Percentiles rank a stretch among this genome's conserved stretches.
Evolutionary conservation across 129 eudicot genomes (phyloP).

Genomic region (Mikania micrantha): DNA sequence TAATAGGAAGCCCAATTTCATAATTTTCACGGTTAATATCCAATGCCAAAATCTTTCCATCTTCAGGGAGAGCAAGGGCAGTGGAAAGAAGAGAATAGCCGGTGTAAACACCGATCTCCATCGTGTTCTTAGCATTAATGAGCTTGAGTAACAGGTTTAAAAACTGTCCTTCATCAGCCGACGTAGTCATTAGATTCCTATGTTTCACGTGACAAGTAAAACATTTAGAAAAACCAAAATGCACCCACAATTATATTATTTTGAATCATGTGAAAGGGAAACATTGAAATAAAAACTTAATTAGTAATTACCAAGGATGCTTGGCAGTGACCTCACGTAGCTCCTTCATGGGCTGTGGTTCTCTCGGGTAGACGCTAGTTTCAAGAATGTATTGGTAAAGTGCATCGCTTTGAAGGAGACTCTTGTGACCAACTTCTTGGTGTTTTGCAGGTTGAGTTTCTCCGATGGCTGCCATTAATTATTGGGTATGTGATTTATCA

Average conservation of each 20-base stretch:
- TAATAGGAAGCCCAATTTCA: too few relatives aligned
- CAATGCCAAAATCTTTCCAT: slow-evolving; percentile 42
- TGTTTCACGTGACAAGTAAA: not conserved
- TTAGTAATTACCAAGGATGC: slow-evolving; percentile 31
- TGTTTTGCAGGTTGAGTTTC: slow-evolving; percentile 31
- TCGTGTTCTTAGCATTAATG: too few relatives aligned
- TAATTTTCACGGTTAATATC: too few relatives aligned
- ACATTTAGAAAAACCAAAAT: not conserved
- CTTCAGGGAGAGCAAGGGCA: slow-evolving; percentile 49
- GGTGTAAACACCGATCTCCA: too few relatives aligned
- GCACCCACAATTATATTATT: not conserved
- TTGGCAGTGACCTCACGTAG: too few relatives aligned
- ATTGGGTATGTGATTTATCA: not conserved
- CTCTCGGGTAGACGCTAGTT: slow-evolving; percentile 50
- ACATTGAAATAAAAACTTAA: not conserved
- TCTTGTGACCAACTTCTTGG: slow-evolving; percentile 63
- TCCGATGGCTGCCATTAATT: slow-evolving; percentile 23
- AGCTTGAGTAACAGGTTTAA: too few relatives aligned
- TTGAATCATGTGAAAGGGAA: not conserved
- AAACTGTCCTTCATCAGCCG: too few relatives aligned
- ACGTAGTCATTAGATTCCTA: slow-evolving; percentile 52
- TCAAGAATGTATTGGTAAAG: slow-evolving; percentile 59
- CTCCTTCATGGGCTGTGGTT: too few relatives aligned
- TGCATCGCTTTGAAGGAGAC: slow-evolving; percentile 54
- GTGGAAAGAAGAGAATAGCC: slow-evolving; percentile 52